Percentiles rank a stretch among this genome's conserved stretches.
These are phyloP conservation scores for Phoenix dactylifera DNA, from an alignment of 176 grass and related monocot genomes.

Conservation along the genomic window DNA sequence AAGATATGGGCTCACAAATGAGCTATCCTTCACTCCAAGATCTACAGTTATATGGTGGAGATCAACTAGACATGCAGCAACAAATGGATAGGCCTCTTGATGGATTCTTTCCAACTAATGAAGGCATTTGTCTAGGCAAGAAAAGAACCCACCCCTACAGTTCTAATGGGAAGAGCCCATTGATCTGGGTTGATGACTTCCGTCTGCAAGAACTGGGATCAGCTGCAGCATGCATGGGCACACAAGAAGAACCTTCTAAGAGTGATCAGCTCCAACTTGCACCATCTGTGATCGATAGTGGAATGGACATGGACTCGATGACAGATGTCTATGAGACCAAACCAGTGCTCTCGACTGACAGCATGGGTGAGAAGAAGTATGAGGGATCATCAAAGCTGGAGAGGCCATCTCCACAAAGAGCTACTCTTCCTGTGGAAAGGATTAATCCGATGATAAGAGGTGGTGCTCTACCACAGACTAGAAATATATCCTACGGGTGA, in stretches of 20 bases:
- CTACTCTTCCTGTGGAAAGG: constrained; percentile 44
- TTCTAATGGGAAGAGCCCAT: constrained; percentile 51
- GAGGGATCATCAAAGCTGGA: constrained; percentile 50
- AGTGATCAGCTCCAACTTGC: constrained; percentile 53
- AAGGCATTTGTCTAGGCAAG: constrained; percentile 41
- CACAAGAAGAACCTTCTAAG: constrained; percentile 33
- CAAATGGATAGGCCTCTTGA: constrained; percentile 65
- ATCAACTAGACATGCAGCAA: constrained; percentile 75
- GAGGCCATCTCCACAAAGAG: constrained; percentile 57
- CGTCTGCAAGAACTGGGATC: constrained; percentile 16
- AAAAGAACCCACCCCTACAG: constrained; percentile 38
- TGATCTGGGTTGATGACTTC: constrained; percentile 70
- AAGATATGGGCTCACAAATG: constrained; percentile 48
- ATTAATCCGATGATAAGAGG: constrained; percentile 58
- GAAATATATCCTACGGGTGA: constrained; percentile 83
- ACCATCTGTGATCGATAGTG: constrained; percentile 42
- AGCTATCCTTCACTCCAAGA: constrained; percentile 70
- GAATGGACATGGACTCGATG: constrained; percentile 55
- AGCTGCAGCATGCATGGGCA: constrained; percentile 1
- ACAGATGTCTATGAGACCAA: constrained; percentile 59
- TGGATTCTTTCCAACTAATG: constrained; percentile 46
- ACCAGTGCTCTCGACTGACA: constrained; percentile 56
- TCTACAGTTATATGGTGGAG: constrained; percentile 58
- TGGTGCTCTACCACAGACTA: constrained; percentile 21
- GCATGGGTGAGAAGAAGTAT: constrained; percentile 53